These are phyloP conservation scores for Tetrapisispora taiwanensis DNA, from an alignment of 805 yeast species.

Conservation along the genomic window DNA sequence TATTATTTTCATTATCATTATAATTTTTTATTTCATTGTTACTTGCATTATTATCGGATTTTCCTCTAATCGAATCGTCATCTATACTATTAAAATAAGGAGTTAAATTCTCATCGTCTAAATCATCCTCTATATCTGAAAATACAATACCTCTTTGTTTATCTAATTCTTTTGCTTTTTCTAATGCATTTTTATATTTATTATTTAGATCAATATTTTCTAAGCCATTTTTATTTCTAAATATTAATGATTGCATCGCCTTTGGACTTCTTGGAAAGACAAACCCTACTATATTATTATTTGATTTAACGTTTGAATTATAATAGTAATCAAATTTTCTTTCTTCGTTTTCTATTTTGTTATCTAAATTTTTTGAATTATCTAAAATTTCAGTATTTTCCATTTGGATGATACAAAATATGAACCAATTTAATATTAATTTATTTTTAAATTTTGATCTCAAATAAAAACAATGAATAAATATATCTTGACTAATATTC, in stretches of 20 bases:
- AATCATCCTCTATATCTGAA: background rate
- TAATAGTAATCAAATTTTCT: background rate
- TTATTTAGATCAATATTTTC: background rate
- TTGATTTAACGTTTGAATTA: background rate
- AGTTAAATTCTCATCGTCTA: background rate
- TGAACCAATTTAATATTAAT: no score
- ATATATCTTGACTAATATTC: no score
- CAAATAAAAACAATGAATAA: no score
- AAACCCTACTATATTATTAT: background rate
- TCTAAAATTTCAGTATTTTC: background rate
- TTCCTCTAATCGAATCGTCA: background rate
- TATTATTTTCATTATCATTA: background rate
- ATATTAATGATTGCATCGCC: slow-evolving; percentile 2
- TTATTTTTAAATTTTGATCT: no score
- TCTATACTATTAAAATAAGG: background rate
- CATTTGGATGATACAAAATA: slow-evolving; percentile 1
- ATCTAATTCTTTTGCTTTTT: slow-evolving; percentile 2
- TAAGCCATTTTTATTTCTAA: background rate
- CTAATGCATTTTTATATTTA: background rate
- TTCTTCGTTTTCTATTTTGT: slow-evolving; percentile 1
- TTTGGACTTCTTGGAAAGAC: slow-evolving; percentile 2
- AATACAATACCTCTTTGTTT: background rate
- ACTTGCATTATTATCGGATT: background rate
- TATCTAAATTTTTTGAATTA: background rate
- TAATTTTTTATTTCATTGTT: background rate